A percentile compares a stretch with the other conserved stretches of the same genome.
phyloP scores from a whole-genome alignment of 352 stramenopile species.

The Plasmopara muralis region DNA sequence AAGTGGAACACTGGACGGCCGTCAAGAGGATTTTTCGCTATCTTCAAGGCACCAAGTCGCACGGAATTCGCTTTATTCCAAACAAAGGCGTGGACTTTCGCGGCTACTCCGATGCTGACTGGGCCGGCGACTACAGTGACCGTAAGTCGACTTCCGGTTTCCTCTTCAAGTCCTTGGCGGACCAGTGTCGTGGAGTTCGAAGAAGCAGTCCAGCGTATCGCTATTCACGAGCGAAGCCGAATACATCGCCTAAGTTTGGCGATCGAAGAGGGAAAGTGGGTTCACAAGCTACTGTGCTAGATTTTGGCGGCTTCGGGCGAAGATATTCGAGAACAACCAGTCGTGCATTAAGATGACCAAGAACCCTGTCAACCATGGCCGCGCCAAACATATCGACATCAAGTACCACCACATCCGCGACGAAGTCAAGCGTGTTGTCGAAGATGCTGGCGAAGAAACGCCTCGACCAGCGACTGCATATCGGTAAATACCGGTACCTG shows the following conservation, averaged over 20 bases:
- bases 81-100: neutral
- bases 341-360: slow-evolving; percentile 5
- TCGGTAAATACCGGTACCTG: no score
- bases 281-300: slow-evolving; percentile 4
- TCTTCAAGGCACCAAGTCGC: slow-evolving; percentile 12
- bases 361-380: neutral
- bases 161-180: neutral
- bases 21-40: slow-evolving; percentile 8
- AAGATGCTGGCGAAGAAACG: no score
- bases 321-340: slow-evolving; percentile 8
- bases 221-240: slow-evolving; percentile 11
- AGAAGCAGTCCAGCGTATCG: slow-evolving; percentile 2
- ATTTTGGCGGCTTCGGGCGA: slow-evolving; percentile 1
- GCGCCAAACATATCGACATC: neutral
- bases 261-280: slow-evolving; percentile 5
- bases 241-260: slow-evolving; percentile 10
- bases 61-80: slow-evolving; percentile 6
- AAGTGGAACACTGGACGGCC: slow-evolving; percentile 12
- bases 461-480: no score
- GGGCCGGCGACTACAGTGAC: neutral
- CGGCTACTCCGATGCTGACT: neutral
- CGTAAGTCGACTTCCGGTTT: slow-evolving; percentile 2
- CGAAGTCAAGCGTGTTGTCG: neutral
- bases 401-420: neutral
- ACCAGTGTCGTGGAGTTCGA: neutral